A percentile compares a stretch with the other conserved stretches of the same genome.
phyloP scores from a whole-genome alignment of 495 filamentous ascomycete genomes.

The Bombardia bombarda region DNA sequence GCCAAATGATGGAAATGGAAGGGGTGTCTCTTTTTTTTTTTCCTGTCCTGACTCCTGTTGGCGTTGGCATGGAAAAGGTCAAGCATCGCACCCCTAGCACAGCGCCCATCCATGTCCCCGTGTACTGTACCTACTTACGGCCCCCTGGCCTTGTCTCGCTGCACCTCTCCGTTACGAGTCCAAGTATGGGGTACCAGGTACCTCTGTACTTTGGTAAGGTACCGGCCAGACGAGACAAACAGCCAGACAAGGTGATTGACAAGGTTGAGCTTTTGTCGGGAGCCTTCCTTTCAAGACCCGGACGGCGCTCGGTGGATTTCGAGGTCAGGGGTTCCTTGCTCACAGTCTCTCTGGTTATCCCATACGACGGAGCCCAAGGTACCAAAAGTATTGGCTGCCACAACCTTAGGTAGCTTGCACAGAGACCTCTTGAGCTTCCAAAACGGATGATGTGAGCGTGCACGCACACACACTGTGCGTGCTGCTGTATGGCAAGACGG shows the following conservation, averaged over 20 bases:
- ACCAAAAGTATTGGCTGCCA: neutral
- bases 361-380: neutral
- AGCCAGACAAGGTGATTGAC: neutral
- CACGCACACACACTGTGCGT: neutral
- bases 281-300: constrained; percentile 16
- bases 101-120: constrained; percentile 17
- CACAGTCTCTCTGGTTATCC: neutral
- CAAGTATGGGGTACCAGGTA: constrained; percentile 2
- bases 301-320: constrained; percentile 18
- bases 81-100: constrained; percentile 10
- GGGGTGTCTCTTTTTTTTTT: constrained; percentile 14
- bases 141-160: constrained; percentile 9
- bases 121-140: constrained; percentile 15
- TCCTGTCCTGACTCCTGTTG: constrained; percentile 11
- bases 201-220: no score
- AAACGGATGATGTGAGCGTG: constrained; percentile 1
- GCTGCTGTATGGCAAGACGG: neutral
- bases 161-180: constrained; percentile 17
- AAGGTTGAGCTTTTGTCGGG: constrained; percentile 4
- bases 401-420: no score
- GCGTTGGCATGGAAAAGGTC: constrained; percentile 12
- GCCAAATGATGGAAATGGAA: constrained; percentile 12
- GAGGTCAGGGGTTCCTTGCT: constrained; percentile 12
- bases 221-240: no score
- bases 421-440: no score